Percentiles rank a stretch among this genome's conserved stretches.
Conservation (phyloP, 768 basidiomycete species). For the Artomyces pyxidatus region DNA sequence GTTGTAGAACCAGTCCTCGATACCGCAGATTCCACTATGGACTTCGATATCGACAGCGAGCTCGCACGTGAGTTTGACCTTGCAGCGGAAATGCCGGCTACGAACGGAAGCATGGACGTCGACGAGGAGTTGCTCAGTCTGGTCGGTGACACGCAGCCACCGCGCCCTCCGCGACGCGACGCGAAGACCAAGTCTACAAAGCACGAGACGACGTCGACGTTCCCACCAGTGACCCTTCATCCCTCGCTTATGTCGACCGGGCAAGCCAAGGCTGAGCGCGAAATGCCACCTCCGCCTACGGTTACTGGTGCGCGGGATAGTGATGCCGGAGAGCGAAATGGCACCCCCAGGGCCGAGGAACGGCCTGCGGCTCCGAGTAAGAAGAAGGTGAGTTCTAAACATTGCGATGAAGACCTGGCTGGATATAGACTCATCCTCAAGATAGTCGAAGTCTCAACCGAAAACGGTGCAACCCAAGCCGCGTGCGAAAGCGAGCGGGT, state of each 20-base stretch:
- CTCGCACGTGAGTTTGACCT: conserved; percentile 42
- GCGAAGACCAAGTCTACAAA: not conserved
- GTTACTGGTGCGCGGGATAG: conserved; percentile 1
- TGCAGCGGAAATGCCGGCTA: conserved; percentile 6
- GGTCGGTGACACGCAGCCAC: conserved; percentile 36
- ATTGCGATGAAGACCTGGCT: not conserved
- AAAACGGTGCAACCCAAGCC: conserved; percentile 24
- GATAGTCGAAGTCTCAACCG: conserved; percentile 9
- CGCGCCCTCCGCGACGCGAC: conserved; percentile 10
- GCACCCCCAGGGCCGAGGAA: conserved; percentile 11
- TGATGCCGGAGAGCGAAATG: conserved; percentile 1
- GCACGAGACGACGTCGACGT: not conserved
- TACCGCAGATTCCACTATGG: not conserved
- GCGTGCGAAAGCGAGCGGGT: conserved; percentile 22
- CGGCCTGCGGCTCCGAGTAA: conserved; percentile 10
- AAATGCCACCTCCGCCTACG: conserved; percentile 29
- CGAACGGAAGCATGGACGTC: conserved; percentile 46
- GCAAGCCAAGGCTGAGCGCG: conserved; percentile 31
- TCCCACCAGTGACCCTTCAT: conserved; percentile 5
- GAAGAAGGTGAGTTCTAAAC: conserved; percentile 18
- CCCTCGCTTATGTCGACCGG: conserved; percentile 9
- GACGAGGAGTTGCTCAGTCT: conserved; percentile 62
- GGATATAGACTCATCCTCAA: not conserved
- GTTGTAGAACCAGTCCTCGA: no score
- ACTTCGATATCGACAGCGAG: conserved; percentile 17